These are phyloP conservation scores for Chrysanthemum makinoi DNA, from an alignment of 129 eudicot species.

Conservation along the genomic window DNA sequence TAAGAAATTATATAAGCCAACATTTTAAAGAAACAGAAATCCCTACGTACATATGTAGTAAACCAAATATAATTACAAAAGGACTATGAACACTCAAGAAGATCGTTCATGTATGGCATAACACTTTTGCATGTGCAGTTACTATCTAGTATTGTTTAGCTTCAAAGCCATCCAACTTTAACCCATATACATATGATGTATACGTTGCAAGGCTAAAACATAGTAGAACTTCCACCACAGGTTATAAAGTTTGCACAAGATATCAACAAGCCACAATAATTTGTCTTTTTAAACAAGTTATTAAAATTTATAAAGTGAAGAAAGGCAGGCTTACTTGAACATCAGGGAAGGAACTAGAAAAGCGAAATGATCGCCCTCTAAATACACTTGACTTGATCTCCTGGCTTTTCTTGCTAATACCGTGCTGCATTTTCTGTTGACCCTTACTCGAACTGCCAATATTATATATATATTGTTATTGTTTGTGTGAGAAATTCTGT, in stretches of 20 bases:
- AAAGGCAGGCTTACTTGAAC: conserved; percentile 57
- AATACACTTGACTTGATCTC: conserved; percentile 47
- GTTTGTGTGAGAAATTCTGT: conserved; percentile 19
- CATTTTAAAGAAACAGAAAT: not conserved
- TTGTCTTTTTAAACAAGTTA: conserved; percentile 6
- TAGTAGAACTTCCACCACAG: not conserved
- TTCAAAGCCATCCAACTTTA: not conserved
- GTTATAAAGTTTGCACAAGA: not conserved
- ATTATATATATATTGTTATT: conserved; percentile 25
- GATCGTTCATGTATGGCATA: not conserved
- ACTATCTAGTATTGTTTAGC: not conserved
- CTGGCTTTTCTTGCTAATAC: conserved; percentile 28
- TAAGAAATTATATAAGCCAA: not conserved
- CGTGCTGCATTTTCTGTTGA: conserved; percentile 38
- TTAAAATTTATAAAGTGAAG: conserved; percentile 4
- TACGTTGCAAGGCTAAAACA: conserved; percentile 2
- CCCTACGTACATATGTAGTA: not conserved
- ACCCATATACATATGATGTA: not conserved
- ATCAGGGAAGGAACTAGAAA: conserved; percentile 76
- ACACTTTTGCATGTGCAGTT: conserved; percentile 2
- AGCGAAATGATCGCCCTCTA: conserved; percentile 53
- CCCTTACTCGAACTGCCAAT: conserved; percentile 33
- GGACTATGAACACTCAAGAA: not conserved
- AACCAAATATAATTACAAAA: not conserved
- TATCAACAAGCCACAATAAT: not conserved